These are phyloP conservation scores for Spergularia marina DNA, from an alignment of 148 eudicot species.

Conservation along the genomic window DNA sequence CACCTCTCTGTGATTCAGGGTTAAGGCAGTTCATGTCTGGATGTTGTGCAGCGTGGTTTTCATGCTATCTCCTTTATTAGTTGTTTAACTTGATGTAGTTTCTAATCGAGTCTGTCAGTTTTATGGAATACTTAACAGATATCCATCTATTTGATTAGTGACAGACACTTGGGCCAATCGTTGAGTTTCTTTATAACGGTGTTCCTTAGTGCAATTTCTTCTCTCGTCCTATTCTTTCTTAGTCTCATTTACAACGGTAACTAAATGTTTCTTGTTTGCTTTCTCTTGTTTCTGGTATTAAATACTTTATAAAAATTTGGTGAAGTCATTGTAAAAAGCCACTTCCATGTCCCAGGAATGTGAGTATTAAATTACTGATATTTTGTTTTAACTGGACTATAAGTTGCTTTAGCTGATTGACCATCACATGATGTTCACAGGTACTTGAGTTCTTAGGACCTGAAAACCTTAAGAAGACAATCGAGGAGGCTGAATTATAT, in stretches of 20 bases:
- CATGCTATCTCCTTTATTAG: no score
- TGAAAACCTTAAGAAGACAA: constrained; percentile 49
- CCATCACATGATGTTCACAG: constrained; percentile 32
- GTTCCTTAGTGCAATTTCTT: neutral
- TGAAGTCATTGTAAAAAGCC: neutral
- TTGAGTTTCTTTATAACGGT: neutral
- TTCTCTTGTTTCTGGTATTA: neutral
- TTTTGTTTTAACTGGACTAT: constrained; percentile 12
- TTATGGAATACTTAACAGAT: neutral
- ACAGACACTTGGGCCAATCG: neutral
- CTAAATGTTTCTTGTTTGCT: neutral
- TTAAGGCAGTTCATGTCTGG: no score
- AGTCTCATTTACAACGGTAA: no score
- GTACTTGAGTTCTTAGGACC: constrained; percentile 83
- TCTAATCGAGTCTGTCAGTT: neutral
- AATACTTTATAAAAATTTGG: neutral
- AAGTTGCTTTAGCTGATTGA: constrained; percentile 9
- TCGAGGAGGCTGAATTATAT: constrained; percentile 79
- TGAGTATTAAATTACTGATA: neutral
- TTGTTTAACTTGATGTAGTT: neutral
- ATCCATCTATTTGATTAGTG: neutral
- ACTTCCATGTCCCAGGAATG: neutral
- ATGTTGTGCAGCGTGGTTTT: no score
- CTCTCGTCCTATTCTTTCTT: no score
- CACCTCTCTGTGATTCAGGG: no score